Evolutionary conservation across 2,329 filamentous ascomycete genomes (phyloP).

Genomic region (Xylariaceae sp.): DNA sequence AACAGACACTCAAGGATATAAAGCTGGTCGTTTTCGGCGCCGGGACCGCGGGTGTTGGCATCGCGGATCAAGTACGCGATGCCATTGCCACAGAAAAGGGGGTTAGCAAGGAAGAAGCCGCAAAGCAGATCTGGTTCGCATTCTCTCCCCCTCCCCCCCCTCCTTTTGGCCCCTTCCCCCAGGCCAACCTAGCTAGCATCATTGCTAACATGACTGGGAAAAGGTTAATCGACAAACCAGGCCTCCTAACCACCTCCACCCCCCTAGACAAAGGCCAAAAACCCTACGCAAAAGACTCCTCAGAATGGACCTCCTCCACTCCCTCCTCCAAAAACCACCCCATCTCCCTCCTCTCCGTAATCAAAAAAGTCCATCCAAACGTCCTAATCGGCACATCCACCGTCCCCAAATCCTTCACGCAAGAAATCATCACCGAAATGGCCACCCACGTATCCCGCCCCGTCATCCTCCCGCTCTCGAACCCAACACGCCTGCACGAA

Average conservation of each 20-base stretch:
- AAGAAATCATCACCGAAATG: constrained; percentile 71
- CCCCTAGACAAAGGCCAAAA: constrained; percentile 62
- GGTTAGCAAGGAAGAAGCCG: constrained; percentile 67
- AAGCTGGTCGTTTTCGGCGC: constrained; percentile 73
- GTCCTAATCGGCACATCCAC: constrained; percentile 83
- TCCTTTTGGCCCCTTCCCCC: background rate
- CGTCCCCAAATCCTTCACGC: constrained; percentile 66
- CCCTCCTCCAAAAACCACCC: constrained; percentile 38
- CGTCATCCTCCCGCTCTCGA: constrained; percentile 76
- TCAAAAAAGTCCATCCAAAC: constrained; percentile 69
- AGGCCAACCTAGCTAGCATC: constrained; percentile 1
- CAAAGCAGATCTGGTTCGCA: constrained; percentile 68
- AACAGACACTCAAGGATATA: constrained; percentile 60
- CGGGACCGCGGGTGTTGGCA: constrained; percentile 76
- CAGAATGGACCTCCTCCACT: constrained; percentile 46
- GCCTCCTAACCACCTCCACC: constrained; percentile 61
- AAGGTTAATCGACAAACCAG: constrained; percentile 77
- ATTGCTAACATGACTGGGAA: too few relatives aligned
- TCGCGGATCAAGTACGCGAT: constrained; percentile 77
- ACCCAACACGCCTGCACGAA: constrained; percentile 79
- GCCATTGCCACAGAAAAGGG: constrained; percentile 65
- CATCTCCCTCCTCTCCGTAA: constrained; percentile 57
- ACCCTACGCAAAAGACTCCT: constrained; percentile 57
- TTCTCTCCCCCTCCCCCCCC: too few relatives aligned
- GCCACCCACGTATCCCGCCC: constrained; percentile 64